Evolutionary conservation across 2,329 filamentous ascomycete species (phyloP), one percentile per base, ranked within the genome.

Genomic region (Biscogniauxia mediterranea): DNA sequence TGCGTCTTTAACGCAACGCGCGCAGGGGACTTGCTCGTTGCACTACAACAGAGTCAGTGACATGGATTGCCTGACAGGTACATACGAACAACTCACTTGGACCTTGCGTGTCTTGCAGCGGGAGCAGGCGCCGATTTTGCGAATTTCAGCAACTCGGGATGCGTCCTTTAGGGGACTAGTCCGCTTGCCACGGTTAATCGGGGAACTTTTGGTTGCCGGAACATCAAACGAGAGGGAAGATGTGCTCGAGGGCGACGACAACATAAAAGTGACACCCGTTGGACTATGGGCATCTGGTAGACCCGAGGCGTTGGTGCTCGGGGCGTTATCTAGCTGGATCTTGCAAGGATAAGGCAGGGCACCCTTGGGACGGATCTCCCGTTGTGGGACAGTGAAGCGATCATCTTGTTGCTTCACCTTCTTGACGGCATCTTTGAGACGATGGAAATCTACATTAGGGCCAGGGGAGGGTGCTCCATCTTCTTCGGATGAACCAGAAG

Each of bases 71-170:
- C 73, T 71, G 69, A 59, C 60, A 59, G 60, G 55, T 62, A 59
- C 49, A 55, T 62, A 59, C 49, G 53, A 28, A 46, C 28, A 52
- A 69, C 79, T 77, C 77, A 83, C 81, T 67, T 74, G 72, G 66
- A 78, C 77, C 74, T 81, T 83, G 65, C 76, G 77, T 63, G 79
- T 75, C 65, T 77, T 80, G 70, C 81, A 83, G 60, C 77, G 77
- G 58, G 79, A 74, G 66, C 81, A 84, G 38, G 81, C 80, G 61
- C 78, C 78, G 66, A 74, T 75, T 68, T 80, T 79, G 65, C 81
- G 80, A 58, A 83, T 80, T 58, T 77, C 76, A 57, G 79, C 80
- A 52, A 81, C 82, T 71, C 81, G 77, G 62, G 78, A 74, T 52
- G 68, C 68, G 56, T 74, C 71, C n/a, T 69, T 60, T 54, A 74